A percentile compares a stretch with the other conserved stretches of the same genome.
Conservation (phyloP, 352 stramenopile species). For the Pythium rhizo-oryzae region DNA sequence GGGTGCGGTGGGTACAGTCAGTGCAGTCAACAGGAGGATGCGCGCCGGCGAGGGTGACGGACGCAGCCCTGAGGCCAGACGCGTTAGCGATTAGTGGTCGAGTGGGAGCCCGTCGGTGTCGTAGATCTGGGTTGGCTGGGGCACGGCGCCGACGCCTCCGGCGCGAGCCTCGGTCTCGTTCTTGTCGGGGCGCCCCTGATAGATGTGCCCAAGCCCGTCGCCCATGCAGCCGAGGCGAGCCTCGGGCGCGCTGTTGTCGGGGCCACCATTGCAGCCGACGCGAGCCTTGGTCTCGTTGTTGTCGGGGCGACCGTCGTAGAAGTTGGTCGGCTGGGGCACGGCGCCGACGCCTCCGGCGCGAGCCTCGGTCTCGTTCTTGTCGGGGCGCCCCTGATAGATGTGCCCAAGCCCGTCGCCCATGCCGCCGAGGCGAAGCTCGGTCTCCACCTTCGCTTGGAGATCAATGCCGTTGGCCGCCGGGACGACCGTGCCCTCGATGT, state of each 20-base stretch:
- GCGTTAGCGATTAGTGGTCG: neutral
- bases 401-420: too few relatives aligned
- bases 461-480: neutral
- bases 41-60: too few relatives aligned
- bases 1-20: too few relatives aligned
- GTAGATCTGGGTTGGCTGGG: neutral
- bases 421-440: too few relatives aligned
- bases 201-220: too few relatives aligned
- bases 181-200: neutral
- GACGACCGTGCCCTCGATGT: neutral
- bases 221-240: too few relatives aligned
- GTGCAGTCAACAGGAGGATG: too few relatives aligned
- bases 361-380: neutral
- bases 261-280: too few relatives aligned
- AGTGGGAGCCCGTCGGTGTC: constrained; percentile 13
- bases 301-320: neutral
- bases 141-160: neutral
- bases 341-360: neutral
- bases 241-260: too few relatives aligned
- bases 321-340: neutral
- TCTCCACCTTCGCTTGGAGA: neutral
- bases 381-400: too few relatives aligned
- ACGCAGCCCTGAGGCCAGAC: too few relatives aligned
- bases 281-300: neutral
- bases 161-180: neutral